These are phyloP conservation scores for Mallotus japonicus DNA, from an alignment of 441 rosid species.

Conservation along the genomic window DNA sequence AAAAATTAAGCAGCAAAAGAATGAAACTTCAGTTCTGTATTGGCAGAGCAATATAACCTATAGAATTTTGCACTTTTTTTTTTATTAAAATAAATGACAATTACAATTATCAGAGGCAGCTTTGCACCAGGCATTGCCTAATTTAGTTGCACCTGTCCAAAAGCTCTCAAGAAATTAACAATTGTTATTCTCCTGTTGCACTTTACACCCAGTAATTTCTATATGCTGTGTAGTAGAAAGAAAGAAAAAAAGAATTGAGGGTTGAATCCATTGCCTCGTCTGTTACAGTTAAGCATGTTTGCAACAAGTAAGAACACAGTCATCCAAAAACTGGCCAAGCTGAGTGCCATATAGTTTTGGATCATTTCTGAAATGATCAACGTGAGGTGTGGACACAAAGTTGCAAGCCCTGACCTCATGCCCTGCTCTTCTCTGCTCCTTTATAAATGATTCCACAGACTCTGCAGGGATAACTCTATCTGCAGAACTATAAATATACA, in stretches of 20 bases:
- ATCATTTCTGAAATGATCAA: slow-evolving; percentile 92
- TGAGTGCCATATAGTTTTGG: slow-evolving; percentile 68
- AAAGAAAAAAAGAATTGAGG: not conserved
- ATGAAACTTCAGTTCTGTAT: not conserved
- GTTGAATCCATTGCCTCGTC: not conserved
- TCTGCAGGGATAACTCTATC: slow-evolving; percentile 85
- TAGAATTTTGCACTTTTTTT: not conserved
- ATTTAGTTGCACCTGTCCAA: not conserved
- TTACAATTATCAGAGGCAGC: not conserved
- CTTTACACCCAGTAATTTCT: slow-evolving; percentile 4
- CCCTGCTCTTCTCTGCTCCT: slow-evolving; percentile 73
- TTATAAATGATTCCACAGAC: slow-evolving; percentile 80
- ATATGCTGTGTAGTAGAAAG: slow-evolving; percentile 4
- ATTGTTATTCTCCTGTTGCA: slow-evolving; percentile 5
- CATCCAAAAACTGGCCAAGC: slow-evolving; percentile 78
- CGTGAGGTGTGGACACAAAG: slow-evolving; percentile 92
- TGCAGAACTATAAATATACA: slow-evolving; percentile 92
- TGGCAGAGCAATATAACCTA: not conserved
- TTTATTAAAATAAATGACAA: not conserved
- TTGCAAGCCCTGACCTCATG: slow-evolving; percentile 82
- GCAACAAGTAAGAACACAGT: slow-evolving; percentile 58
- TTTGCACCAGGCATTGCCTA: not conserved
- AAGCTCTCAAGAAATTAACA: not conserved
- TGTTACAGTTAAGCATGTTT: slow-evolving; percentile 32
- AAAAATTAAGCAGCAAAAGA: not conserved